A percentile compares a stretch with the other conserved stretches of the same genome.
Evolutionary conservation across 2,329 filamentous ascomycete genomes (phyloP).

Genomic region (Monosporascus sp.): DNA sequence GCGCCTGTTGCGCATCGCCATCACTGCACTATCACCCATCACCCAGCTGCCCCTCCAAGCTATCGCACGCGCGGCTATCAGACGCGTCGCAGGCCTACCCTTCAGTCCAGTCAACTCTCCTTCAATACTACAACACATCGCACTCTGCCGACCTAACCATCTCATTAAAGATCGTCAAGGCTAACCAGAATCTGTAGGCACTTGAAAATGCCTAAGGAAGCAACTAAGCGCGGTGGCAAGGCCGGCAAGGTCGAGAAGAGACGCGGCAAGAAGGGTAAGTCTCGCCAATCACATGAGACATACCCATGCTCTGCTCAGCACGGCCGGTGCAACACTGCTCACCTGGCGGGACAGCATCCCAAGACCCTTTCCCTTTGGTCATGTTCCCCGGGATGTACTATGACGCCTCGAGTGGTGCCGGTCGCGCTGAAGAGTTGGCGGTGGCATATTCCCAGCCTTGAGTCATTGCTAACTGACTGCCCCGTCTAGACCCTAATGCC

Average conservation of each 20-base stretch:
- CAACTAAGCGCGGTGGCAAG: slow-evolving; percentile 47
- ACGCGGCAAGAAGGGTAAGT: slow-evolving; percentile 56
- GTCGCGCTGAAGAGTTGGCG: neutral
- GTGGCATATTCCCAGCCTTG: neutral
- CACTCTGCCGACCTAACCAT: too few species aligned
- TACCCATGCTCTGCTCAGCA: neutral
- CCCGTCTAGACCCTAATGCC: slow-evolving; percentile 76
- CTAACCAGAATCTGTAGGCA: slow-evolving; percentile 23
- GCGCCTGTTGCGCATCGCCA: slow-evolving; percentile 26
- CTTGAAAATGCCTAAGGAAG: slow-evolving; percentile 54
- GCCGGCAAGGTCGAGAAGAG: slow-evolving; percentile 50
- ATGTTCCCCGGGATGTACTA: neutral
- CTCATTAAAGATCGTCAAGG: slow-evolving; percentile 2
- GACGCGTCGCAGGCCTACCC: neutral
- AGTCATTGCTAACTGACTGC: slow-evolving; percentile 6
- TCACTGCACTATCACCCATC: slow-evolving; percentile 4
- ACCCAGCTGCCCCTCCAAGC: slow-evolving; percentile 10
- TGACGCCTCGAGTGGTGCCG: neutral
- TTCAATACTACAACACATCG: too few species aligned
- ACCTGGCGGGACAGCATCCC: neutral
- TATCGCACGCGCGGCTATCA: slow-evolving; percentile 2
- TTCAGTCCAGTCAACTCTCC: too few species aligned
- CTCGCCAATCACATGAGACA: too few species aligned
- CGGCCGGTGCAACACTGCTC: neutral
- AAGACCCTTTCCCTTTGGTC: neutral